Evolutionary conservation across 1,284 basidiomycete species (phyloP), one percentile per base, ranked within the genome.

Genomic region (Moesziomyces antarcticus): DNA sequence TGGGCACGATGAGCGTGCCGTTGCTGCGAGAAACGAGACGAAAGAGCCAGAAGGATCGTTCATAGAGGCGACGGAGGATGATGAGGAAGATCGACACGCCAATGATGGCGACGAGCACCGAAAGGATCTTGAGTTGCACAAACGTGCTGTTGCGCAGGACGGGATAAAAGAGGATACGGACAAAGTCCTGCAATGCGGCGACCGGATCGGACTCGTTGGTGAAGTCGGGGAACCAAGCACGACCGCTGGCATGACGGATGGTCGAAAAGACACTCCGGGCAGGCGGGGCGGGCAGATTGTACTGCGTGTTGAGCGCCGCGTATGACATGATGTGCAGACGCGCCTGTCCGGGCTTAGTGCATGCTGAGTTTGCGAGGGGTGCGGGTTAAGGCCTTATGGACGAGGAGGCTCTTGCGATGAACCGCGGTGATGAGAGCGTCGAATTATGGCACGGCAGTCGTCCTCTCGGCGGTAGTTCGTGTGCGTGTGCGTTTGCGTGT

Each of bases 31-130:
- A 37, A 3, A 61, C 46, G 16, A 63, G 44, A 14, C 66, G 55
- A 10, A 73, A 67, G 25, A 73, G 51, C 71, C 71, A 70, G 42
- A 73, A 69, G 3, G 71, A 61, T 14, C 44, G 56, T 27, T 68
- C 51, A 8, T 54, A 56, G 2, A 73, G 42, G 16, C 61, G 42
- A 47, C 71, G 50, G 21, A 60, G 30, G 47, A 73, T 57, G 55
- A 73, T 70, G 22, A 65, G 52, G 22, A 59, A 54, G 33, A 69
- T 62, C 44, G 52, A 59, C 25, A 67, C 40, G 49, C 51, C 61
- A 16, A 70, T 51, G 37, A 67, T 53, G 16, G 50, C 61, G n/a
- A 43, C 49, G 41, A 59, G 45, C 20, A 56, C 60, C 18, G 65
- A 54, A 24, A 70, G 24, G 21, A 60, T 51, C 47, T 69, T 73